Percentiles rank a stretch among this genome's conserved stretches.
Conservation (phyloP, 139 green algal genomes). For the Volvox reticuliferus region DNA sequence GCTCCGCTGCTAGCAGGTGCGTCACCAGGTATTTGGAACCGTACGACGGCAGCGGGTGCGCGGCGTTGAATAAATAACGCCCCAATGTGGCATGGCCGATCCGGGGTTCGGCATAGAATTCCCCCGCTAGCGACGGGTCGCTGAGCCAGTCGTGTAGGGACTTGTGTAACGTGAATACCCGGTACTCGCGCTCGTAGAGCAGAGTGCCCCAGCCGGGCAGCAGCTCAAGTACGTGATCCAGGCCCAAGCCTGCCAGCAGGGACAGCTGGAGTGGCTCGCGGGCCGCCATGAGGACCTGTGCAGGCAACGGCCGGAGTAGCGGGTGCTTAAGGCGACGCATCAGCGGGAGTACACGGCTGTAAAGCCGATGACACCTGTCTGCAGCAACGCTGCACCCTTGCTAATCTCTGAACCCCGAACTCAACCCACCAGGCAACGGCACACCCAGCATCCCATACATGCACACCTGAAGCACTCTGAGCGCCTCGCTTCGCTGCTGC, state of each 20-base stretch:
- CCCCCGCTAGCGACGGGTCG: neutral
- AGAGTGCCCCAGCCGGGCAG: constrained; percentile 46
- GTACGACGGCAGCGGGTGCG: constrained; percentile 40
- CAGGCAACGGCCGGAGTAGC: neutral
- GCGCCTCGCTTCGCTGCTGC: neutral
- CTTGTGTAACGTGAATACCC: constrained; percentile 44
- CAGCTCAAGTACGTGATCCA: constrained; percentile 25
- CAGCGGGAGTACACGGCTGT: neutral
- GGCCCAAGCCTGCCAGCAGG: constrained; percentile 38
- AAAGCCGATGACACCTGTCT: too few species aligned
- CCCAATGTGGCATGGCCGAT: constrained; percentile 39
- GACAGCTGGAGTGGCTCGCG: constrained; percentile 45
- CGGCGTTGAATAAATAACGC: constrained; percentile 46
- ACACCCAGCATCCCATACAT: too few species aligned
- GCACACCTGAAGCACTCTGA: constrained; percentile 40
- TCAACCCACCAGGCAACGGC: too few species aligned
- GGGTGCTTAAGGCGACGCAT: neutral
- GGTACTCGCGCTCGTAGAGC: constrained; percentile 41
- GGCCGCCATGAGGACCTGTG: constrained; percentile 37
- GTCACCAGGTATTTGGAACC: constrained; percentile 47
- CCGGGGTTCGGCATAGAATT: constrained; percentile 37
- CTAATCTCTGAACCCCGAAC: too few species aligned
- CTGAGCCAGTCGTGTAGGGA: constrained; percentile 42
- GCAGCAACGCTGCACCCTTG: too few species aligned
- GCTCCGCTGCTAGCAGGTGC: constrained; percentile 26